A percentile compares a stretch with the other conserved stretches of the same genome.
Conservation (phyloP, 371 early-diverging fungal species). For the Haplosporangium sp. region DNA sequence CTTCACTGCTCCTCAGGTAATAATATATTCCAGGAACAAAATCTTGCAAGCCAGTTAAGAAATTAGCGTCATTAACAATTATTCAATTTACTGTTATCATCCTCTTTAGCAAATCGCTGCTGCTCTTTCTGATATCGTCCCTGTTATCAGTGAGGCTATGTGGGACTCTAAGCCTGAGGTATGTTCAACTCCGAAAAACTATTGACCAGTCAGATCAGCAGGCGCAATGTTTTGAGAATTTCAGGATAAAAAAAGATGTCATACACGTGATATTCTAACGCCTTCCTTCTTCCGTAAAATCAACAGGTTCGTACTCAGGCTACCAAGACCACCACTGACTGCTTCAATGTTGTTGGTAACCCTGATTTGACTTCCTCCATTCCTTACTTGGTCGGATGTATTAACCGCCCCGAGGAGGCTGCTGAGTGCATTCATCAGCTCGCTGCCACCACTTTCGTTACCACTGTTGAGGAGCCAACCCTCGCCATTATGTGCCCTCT, state of each 20-base stretch:
- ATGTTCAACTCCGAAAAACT: conserved; percentile 37
- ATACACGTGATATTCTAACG: background rate
- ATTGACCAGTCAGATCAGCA: conserved; percentile 1
- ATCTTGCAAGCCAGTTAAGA: background rate
- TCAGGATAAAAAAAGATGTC: background rate
- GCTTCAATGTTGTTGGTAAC: conserved; percentile 65
- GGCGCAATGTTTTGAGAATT: background rate
- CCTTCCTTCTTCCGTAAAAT: background rate
- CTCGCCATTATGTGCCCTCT: conserved; percentile 87
- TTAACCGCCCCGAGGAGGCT: conserved; percentile 73
- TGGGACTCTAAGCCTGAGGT: conserved; percentile 83
- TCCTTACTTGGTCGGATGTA: conserved; percentile 70
- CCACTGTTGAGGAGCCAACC: conserved; percentile 81
- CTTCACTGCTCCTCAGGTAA: conserved; percentile 50
- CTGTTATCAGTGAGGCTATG: conserved; percentile 81
- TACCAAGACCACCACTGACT: conserved; percentile 44
- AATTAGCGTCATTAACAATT: background rate
- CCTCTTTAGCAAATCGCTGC: conserved; percentile 63
- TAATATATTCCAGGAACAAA: conserved; percentile 2
- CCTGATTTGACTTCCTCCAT: conserved; percentile 76
- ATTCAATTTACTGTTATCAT: background rate
- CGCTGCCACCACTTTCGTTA: conserved; percentile 80
- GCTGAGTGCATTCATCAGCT: conserved; percentile 73
- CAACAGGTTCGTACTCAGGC: conserved; percentile 40
- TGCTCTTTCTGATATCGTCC: conserved; percentile 78